phyloP scores from a whole-genome alignment of 176 grass and related monocot genomes.

The Oryza brachyantha region DNA sequence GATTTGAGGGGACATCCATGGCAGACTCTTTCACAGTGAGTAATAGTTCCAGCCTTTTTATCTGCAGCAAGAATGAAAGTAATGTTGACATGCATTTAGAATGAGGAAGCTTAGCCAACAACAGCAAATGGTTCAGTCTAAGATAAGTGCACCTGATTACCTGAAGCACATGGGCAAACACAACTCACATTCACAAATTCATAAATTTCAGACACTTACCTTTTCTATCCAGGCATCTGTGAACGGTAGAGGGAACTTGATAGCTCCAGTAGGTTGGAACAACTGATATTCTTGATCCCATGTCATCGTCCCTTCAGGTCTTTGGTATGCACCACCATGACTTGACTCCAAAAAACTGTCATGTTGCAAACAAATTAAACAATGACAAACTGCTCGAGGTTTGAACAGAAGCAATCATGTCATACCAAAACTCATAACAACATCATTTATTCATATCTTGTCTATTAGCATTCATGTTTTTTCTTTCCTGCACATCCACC shows the following conservation, averaged over 20 bases:
- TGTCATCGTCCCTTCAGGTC: constrained; percentile 42
- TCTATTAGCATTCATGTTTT: neutral
- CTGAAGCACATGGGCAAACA: neutral
- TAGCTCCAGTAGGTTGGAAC: constrained; percentile 84
- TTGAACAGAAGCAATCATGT: neutral
- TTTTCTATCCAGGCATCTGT: constrained; percentile 89
- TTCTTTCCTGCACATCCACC: neutral
- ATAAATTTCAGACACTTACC: constrained; percentile 37
- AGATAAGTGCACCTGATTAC: neutral
- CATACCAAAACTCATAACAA: neutral
- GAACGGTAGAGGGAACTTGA: constrained; percentile 63
- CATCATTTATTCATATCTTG: neutral
- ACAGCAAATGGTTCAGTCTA: neutral
- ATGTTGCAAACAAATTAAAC: constrained; percentile 33
- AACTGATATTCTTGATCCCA: constrained; percentile 57
- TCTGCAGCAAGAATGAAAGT: constrained; percentile 40
- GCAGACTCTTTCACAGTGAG: constrained; percentile 94
- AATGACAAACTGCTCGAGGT: constrained; percentile 33
- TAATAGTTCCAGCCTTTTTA: constrained; percentile 73
- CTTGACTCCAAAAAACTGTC: constrained; percentile 75
- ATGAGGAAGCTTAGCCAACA: neutral
- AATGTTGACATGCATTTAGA: constrained; percentile 30
- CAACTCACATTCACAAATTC: neutral
- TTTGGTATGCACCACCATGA: constrained; percentile 65
- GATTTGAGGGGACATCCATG: constrained; percentile 92